Base-by-base conservation (phyloP, 768 basidiomycete species). In the Tulasnella sp. region DNA sequence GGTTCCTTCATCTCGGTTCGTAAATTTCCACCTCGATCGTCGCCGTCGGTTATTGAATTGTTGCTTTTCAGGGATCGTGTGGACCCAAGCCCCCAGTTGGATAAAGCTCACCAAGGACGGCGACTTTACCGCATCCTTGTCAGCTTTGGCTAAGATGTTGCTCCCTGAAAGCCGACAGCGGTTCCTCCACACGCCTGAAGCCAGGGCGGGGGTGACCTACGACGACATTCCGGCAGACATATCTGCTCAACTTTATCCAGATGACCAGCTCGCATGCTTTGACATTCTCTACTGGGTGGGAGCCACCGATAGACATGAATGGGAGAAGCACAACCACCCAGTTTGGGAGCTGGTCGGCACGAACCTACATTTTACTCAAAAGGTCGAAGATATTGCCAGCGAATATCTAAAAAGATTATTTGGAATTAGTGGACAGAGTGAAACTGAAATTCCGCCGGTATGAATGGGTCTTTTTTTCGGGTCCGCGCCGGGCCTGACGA, bases 251-350 rank as follows among this genome's bases (percentile, higher is more conserved):
- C 35, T 75, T 79, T 80, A 37, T 80, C 81, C 81, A 5, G 81
- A 82, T 51, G 79, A 81, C 20, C 81, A 82, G 18, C 37, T 82
- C 40, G 39, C 81, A 29, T 80, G 79, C 75, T 79, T 80, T 51
- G 81, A 82, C 70, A 77, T 74, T 46, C 69, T 81, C n/a, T 81
- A 81, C 74, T 81, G 79, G 61, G 40, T 48, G 10, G 40, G 40
- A 15, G 51, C 20, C 7, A 23, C 37, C 35, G 35, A 29, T 9
- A 67, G 1, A 11, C 20, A 9, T 7, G 81, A 82, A 73, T 80
- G 81, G 39, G 81, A 83, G 77, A 72, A 74, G 79, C 80, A 80
- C 29, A 80, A 72, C 29, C 70, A 73, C 16, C 81, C 80, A 15
- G 79, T 77, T 20, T 82, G 82, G 82, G 67, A 77, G 11, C n/a